phyloP scores from a whole-genome alignment of 2,329 filamentous ascomycete species.

The Pseudogymnoascus sp. region DNA sequence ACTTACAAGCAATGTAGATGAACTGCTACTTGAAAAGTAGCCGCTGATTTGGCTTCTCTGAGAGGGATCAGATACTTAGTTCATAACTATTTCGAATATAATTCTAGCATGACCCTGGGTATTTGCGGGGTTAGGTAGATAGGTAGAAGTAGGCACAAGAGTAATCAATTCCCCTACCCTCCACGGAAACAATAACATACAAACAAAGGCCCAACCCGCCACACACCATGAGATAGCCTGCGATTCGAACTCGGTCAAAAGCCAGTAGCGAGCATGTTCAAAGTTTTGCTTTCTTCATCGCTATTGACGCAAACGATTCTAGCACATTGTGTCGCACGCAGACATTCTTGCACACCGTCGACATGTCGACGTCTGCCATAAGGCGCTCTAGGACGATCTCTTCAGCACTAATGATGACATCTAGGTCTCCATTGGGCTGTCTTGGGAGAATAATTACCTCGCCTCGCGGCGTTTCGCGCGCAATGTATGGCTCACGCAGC shows the following conservation, averaged over 20 bases:
- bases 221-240: not conserved
- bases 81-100: not conserved
- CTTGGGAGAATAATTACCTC: slow-evolving; percentile 4
- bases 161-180: not conserved
- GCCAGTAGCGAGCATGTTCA: not conserved
- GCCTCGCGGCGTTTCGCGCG: not conserved
- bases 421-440: not conserved
- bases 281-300: not conserved
- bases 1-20: not conserved
- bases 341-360: not conserved
- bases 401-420: not conserved
- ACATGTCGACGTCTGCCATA: not conserved
- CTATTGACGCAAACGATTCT: not conserved
- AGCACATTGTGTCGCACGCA: not conserved
- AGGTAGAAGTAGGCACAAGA: not conserved
- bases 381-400: slow-evolving; percentile 1
- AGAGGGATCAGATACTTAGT: not conserved
- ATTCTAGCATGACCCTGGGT: not conserved
- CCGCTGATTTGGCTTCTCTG: not conserved
- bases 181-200: not conserved
- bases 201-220: not conserved
- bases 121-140: not conserved
- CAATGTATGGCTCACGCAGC: slow-evolving; percentile 4
- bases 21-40: not conserved
- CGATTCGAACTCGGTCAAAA: not conserved